Base-by-base conservation (phyloP, 805 yeast genomes). In the Lachancea nothofagi region DNA sequence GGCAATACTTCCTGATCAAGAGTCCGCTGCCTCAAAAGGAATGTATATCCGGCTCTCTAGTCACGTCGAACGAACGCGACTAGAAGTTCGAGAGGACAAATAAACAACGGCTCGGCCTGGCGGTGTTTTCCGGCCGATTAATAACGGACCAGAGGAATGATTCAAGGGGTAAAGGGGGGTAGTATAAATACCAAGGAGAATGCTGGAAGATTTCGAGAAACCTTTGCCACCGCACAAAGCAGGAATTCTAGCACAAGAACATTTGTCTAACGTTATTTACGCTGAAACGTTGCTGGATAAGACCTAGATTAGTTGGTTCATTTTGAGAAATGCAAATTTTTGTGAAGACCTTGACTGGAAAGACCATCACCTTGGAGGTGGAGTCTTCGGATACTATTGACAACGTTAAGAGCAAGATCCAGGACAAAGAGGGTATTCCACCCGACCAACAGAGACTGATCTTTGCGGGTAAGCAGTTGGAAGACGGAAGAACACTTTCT, bases 301-400 rank as follows among this genome's bases (percentile, higher is more conserved):
- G n/a, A n/a, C n/a, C n/a, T n/a, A n/a, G n/a, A n/a, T n/a, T n/a
- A n/a, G n/a, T n/a, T n/a, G n/a, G n/a, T n/a, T n/a, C n/a, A n/a
- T n/a, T n/a, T n/a, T n/a, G n/a, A n/a, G n/a, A n/a, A n/a, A 33
- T 85, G 94, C 94, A 85, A 67, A 84, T 85, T 64, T 84, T 84
- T 65, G 95, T 85, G 60, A 84, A 84, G 74, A 84, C 94, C 45
- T 67, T 84, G 63, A 84, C 95, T 27, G 95, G 95, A 65, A 84
- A 84, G 78, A 84, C 95, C 68, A 87, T 87, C 74, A 87, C 96
- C 80, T 80, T 87, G 62, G 96, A 87, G 79, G 96, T 87, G 67
- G 96, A 87, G 78, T 86, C 95, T 59, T 83, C 94, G 62, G 96
- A 87, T 82, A 86, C 95, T 66, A 87, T 87, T 72, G 96, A 87